Conservation (phyloP, 805 yeast genomes). For the Yarrowia keelungensis region DNA sequence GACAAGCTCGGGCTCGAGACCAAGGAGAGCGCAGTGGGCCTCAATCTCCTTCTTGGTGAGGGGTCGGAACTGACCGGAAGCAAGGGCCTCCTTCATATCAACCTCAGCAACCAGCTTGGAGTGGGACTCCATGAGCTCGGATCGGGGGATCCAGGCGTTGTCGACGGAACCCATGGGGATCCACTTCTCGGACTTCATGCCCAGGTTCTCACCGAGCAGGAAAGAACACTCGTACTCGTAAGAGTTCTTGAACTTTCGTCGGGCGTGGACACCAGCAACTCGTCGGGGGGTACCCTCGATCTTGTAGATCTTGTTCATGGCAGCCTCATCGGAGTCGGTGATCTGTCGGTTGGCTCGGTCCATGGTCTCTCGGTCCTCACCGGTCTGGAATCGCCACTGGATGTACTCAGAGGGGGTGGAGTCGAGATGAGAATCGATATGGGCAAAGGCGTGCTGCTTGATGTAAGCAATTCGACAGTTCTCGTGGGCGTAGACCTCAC, state of each 20-base stretch:
- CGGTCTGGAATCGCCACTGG: slow-evolving; percentile 99
- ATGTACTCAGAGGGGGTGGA: slow-evolving; percentile 99
- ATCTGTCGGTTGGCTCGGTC: slow-evolving; percentile 99
- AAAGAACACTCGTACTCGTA: slow-evolving; percentile 99
- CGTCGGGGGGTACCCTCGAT: slow-evolving; percentile 99
- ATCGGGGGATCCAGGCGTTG: slow-evolving; percentile 99
- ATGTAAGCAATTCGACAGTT: slow-evolving; percentile 99
- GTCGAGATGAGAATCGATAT: slow-evolving; percentile 98
- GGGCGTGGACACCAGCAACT: slow-evolving; percentile 89
- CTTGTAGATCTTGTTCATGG: slow-evolving; percentile 99
- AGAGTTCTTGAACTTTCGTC: slow-evolving; percentile 99
- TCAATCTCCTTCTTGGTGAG: slow-evolving; percentile 99
- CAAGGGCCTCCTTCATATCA: slow-evolving; percentile 99
- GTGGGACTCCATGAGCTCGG: slow-evolving; percentile 96
- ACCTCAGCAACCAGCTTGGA: slow-evolving; percentile 99
- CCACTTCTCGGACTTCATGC: slow-evolving; percentile 99
- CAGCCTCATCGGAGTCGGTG: slow-evolving; percentile 94
- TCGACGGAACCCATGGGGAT: slow-evolving; percentile 99
- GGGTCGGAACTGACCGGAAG: slow-evolving; percentile 99
- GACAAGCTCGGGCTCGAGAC: slow-evolving; percentile 98
- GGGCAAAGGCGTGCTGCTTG: slow-evolving; percentile 99
- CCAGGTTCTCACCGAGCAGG: slow-evolving; percentile 97
- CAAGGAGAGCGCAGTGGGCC: slow-evolving; percentile 97
- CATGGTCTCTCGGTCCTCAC: slow-evolving; percentile 99
- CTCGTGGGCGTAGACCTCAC: slow-evolving; percentile 99